Evolutionary conservation across 768 basidiomycete species (phyloP), one percentile per base, ranked within the genome.

Genomic region (Hebeloma cylindrosporum): DNA sequence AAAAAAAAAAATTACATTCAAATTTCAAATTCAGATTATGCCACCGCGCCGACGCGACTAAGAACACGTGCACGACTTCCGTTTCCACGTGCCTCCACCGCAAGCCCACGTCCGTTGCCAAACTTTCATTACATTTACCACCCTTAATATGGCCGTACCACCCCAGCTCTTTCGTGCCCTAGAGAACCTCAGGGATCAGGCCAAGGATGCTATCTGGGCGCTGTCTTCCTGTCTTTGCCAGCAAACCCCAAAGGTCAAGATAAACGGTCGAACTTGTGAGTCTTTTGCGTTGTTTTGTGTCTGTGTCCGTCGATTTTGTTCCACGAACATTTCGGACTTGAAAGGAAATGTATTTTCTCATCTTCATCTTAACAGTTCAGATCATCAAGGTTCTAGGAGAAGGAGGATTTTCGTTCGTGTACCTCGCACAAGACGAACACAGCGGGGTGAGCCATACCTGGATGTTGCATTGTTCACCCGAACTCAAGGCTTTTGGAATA

Each of bases 311-410:
- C n/a, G n/a, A n/a, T n/a, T n/a, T n/a, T n/a, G n/a, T n/a, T n/a
- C n/a, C n/a, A n/a, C n/a, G n/a, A n/a, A n/a, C n/a, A n/a, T n/a
- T n/a, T n/a, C n/a, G n/a, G n/a, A n/a, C n/a, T n/a, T n/a, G n/a
- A n/a, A n/a, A n/a, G n/a, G n/a, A n/a, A n/a, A n/a, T n/a, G n/a
- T n/a, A n/a, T n/a, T n/a, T n/a, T n/a, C n/a, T n/a, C n/a, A n/a
- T n/a, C 43, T 26, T 35, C 22, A 21, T 10, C 28, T 37, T 38
- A 33, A n/a, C 56, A 91, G 88, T 93, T 68, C 85, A 90, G 60
- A 89, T 99, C 40, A 69, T 94, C 38, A 91, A 88, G 48, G 83
- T 98, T 8, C 80, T 99, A 7, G 96, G 96, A 21, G 96, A 98
- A 68, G 95, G 96, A 10, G 95, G 91, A 5, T 94, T 93, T 73